These are phyloP conservation scores for Anisodus tanguticus DNA, from an alignment of 257 asterid genomes.

Conservation along the genomic window DNA sequence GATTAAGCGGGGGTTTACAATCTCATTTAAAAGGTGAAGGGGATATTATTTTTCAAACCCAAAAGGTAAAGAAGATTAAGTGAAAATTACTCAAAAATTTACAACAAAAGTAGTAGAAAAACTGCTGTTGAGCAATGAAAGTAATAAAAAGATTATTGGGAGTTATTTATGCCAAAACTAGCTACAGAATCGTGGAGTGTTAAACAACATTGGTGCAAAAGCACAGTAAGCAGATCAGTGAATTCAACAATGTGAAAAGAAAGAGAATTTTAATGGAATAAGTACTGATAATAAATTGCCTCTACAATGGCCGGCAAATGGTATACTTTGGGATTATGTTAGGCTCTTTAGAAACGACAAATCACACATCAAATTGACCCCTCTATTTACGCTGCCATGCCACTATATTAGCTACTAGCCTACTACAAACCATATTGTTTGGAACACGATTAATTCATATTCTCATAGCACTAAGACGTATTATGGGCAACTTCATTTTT, in stretches of 20 bases:
- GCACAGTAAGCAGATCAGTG: not conserved
- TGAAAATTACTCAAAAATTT: too few relatives aligned
- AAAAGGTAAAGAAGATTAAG: too few relatives aligned
- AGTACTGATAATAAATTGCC: not conserved
- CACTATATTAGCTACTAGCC: too few relatives aligned
- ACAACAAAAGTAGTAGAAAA: too few relatives aligned
- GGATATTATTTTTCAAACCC: too few relatives aligned
- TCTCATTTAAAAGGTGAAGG: too few relatives aligned
- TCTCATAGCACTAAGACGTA: not conserved
- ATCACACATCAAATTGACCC: not conserved
- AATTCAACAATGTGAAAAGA: not conserved
- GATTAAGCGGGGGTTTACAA: too few relatives aligned
- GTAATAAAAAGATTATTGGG: not conserved
- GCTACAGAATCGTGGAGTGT: not conserved
- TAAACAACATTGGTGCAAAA: not conserved
- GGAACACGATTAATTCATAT: not conserved
- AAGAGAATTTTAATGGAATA: not conserved
- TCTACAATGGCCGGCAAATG: slow-evolving; percentile 33
- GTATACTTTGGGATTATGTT: slow-evolving; percentile 22
- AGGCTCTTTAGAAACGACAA: not conserved
- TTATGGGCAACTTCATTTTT: too few relatives aligned
- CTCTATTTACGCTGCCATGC: not conserved
- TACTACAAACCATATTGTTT: too few relatives aligned
- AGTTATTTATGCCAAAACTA: not conserved
- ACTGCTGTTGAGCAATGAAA: too few relatives aligned